Evolutionary conservation across 441 rosid genomes (phyloP), one percentile per base, ranked within the genome.

Genomic region (Daphne laureola): DNA sequence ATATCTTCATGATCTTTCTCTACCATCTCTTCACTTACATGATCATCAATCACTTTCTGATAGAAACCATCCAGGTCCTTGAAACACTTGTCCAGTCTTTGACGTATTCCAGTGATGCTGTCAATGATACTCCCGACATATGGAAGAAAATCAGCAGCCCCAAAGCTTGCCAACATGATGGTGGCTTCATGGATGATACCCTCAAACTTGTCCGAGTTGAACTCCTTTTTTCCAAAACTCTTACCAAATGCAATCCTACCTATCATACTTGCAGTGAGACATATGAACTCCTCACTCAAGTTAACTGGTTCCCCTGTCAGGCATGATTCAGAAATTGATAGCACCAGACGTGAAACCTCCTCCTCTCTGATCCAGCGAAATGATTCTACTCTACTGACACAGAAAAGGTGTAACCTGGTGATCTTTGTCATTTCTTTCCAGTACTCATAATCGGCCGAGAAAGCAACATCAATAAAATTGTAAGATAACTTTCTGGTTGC

Each of bases 391-490:
- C 58, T 63, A 8, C 61, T 23, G 4, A 8, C 49, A 17, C 44
- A 67, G 14, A 68, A 38, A 16, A 75, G 58, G 15, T 63, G 67
- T 27, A 51, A 5, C 0, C 49, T 62, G 12, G 72, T 62, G 17
- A 68, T 17, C 26, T 60, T 75, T 59, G 57, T 55, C 2, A 66
- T 35, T 5, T 52, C 48, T 2, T 72, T 54, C 80, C 80, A 75
- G 18, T 75, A 75, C 0, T 69, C 42, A 5, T 74, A 69, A n/a
- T 68, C 67, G 0, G 25, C 62, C 2, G 65, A 7, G 9, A 70
- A 65, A 1, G 49, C 23, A 12, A 75, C 26, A 57, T 64, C 68
- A 59, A 44, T 71, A 2, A 49, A 17, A 11, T 47, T 58, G 18
- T 75, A 67, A 1, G 56, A 40, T 21, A 71, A 11, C 42, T 41